Evolutionary conservation across 2,329 filamentous ascomycete species (phyloP), one percentile per base, ranked within the genome.

Genomic region (Botrytis tulipae): DNA sequence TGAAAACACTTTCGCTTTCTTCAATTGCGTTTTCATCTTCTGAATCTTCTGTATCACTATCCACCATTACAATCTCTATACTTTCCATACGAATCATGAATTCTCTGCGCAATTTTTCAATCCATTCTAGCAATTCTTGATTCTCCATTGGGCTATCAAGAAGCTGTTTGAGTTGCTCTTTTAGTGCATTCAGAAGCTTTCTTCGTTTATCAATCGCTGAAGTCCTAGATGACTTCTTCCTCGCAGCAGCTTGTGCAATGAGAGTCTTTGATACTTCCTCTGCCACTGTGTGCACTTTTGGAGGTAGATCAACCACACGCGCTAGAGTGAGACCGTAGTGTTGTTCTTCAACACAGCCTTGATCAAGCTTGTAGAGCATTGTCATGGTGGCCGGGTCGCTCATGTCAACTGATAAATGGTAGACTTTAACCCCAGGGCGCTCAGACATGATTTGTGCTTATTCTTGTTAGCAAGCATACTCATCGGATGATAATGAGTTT

Each of bases 311-410:
- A 37, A 96, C 86, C 0, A 94, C 87, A 46, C 89, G 89, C 0
- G 95, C 94, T 5, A 98, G 86, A 0, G 90, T 87, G n/a, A 98
- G 87, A 0, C 96, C 96, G 78, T 99, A 99, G 77, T 94, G 90
- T 63, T 89, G 85, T 72, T 93, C 90, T 73, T 89, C 83, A 1
- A 93, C 88, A 0, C 88, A 88, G 0, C 96, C 95, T 22, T 91
- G 87, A 0, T 88, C 86, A 54, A 98, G 87, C 76, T 91, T 95
- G 83, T 98, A 98, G 0, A 96, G 85, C 94, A 98, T 98, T 0
- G 87, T 93, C 83, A 97, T 92, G 51, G 87, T 89, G 3, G 86
- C 84, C 3, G 87, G 83, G 1, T 79, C 79, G 0, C 85, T 85
- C 63, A 90, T 89, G 60, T 94, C 87, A 0, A 95, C 92, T 0